A percentile compares a stretch with the other conserved stretches of the same genome.
Conservation (phyloP, 345 rosid genomes). For the Aquilaria sinensis region DNA sequence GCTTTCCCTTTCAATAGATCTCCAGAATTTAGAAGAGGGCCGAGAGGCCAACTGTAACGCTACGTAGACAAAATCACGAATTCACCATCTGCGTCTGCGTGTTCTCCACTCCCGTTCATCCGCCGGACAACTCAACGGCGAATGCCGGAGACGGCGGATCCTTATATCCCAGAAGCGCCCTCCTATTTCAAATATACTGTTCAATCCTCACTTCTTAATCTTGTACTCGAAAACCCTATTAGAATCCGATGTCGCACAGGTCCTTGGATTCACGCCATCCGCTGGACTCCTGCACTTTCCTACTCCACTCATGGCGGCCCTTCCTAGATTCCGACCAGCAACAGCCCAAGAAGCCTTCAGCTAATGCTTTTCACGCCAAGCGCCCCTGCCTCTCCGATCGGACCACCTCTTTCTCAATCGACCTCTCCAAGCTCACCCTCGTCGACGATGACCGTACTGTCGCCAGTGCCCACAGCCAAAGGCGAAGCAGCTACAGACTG, state of each 20-base stretch:
- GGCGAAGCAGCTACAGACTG: conserved; percentile 32
- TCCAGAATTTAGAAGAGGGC: too few relatives aligned
- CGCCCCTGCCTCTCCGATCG: conserved; percentile 97
- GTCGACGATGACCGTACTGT: conserved; percentile 52
- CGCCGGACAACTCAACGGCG: too few relatives aligned
- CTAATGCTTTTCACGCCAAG: conserved; percentile 34
- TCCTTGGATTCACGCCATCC: conserved; percentile 54
- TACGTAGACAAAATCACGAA: too few relatives aligned
- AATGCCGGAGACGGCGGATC: background rate
- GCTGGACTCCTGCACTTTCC: conserved; percentile 70
- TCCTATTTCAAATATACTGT: background rate
- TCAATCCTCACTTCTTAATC: background rate
- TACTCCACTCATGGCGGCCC: conserved; percentile 91
- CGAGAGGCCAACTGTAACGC: too few relatives aligned
- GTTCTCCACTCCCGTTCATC: too few relatives aligned
- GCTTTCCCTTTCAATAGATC: too few relatives aligned
- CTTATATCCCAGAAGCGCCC: background rate
- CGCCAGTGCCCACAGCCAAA: conserved; percentile 20
- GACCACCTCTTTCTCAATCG: conserved; percentile 75
- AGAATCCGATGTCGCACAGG: conserved; percentile 41
- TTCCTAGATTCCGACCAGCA: conserved; percentile 50
- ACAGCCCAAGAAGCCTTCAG: conserved; percentile 9
- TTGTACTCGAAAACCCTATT: background rate
- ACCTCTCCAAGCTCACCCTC: conserved; percentile 68
- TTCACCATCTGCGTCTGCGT: too few relatives aligned